Evolutionary conservation across 352 stramenopile genomes (phyloP).

Genomic region (Phytophthora constricta): DNA sequence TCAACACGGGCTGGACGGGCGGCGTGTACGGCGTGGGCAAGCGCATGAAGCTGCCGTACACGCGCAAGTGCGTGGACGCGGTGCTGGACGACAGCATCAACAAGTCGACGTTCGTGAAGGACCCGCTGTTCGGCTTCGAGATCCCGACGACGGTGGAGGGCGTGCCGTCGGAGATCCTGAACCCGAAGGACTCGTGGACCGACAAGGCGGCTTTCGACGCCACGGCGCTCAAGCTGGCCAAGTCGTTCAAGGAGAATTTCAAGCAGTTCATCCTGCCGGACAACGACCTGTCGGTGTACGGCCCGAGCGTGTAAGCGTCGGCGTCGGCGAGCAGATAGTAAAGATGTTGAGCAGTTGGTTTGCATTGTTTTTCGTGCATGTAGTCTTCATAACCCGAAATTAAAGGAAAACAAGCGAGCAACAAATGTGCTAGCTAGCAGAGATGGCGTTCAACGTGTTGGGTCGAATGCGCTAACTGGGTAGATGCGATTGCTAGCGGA

Average conservation of each 20-base stretch:
- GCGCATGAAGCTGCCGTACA: conserved; percentile 95
- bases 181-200: conserved; percentile 76
- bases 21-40: conserved; percentile 96
- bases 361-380: conserved; percentile 19
- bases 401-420: conserved; percentile 16
- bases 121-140: conserved; percentile 78
- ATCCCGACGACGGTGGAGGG: conserved; percentile 68
- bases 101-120: conserved; percentile 65
- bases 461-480: too few relatives aligned
- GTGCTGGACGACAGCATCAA: conserved; percentile 78
- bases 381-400: conserved; percentile 28
- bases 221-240: conserved; percentile 76
- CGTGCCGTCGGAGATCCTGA: conserved; percentile 79
- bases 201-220: conserved; percentile 85
- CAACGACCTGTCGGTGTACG: conserved; percentile 76
- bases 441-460: not conserved
- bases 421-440: conserved; percentile 1
- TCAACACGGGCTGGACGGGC: conserved; percentile 98
- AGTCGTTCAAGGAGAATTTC: conserved; percentile 86
- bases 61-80: conserved; percentile 78
- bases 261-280: conserved; percentile 83
- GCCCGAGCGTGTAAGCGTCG: conserved; percentile 51
- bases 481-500: too few relatives aligned
- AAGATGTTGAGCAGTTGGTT: conserved; percentile 3
- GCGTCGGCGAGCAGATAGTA: not conserved